Evolutionary conservation across 176 grass and related monocot genomes (phyloP), one percentile per base, ranked within the genome.

Genomic region (Aegilops longissima): DNA sequence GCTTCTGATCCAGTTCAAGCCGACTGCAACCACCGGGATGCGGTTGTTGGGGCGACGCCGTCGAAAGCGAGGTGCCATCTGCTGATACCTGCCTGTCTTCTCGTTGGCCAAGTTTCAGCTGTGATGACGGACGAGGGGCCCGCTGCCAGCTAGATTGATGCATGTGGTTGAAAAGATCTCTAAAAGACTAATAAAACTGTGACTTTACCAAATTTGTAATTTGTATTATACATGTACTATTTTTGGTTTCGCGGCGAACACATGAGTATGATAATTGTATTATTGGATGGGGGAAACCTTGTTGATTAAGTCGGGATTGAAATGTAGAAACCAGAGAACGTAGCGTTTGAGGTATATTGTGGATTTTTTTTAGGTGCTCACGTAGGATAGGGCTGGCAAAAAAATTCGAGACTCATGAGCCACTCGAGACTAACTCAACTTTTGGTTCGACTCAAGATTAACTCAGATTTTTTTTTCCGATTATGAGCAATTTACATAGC

Each of bases 31-130:
- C 9, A 76, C 73, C 73, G 44, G 9, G 75, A 69, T 70, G 75
- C 47, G 64, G 83, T 68, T 54, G 84, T 69, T 86, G 75, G 75
- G 74, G 77, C 9, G 84, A 79, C 21, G 75, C 44, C 54, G 21
- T 70, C 39, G 84, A 86, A 40, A 78, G 63, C 74, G 7, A 67
- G 35, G 63, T 4, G 18, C n/a, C 63, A n/a, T 42, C 75, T 29
- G 25, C 65, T 16, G 44, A 20, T 80, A 4, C 78, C 20, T 21
- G 7, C 16, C 16, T 35, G 18, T 73, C 23, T 45, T 17, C 29
- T 18, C 36, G 68, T 61, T 56, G 70, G 56, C 70, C 24, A 63
- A 64, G 71, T 31, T 31, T 74, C 69, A 73, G 70, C 82, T 64
- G 56, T 73, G 18, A 29, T 70, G 35, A 12, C 11, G 4, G 70